Evolutionary conservation across 1,284 basidiomycete species (phyloP).

Genomic region (Cutaneotrichosporon spelunceum): DNA sequence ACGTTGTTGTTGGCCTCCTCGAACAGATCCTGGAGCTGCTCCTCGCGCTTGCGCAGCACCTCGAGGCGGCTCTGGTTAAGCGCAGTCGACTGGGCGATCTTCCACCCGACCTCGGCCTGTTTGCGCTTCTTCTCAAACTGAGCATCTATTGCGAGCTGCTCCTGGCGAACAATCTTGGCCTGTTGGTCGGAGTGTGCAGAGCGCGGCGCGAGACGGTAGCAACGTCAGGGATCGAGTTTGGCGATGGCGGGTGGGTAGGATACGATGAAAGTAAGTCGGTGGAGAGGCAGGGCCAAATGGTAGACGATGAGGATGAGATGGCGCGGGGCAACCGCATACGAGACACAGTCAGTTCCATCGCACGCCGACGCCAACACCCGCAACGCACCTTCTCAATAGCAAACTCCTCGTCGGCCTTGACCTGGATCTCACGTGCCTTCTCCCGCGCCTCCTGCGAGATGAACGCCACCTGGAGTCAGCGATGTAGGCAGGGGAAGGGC

Average conservation of each 20-base stretch:
- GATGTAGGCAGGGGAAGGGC: neutral
- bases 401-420: conserved; percentile 96
- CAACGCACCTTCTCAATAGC: conserved; percentile 82
- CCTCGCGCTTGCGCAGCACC: conserved; percentile 86
- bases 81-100: conserved; percentile 92
- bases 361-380: too few relatives aligned
- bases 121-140: conserved; percentile 92
- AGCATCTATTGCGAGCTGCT: conserved; percentile 84
- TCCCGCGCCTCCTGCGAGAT: conserved; percentile 95
- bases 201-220: too few relatives aligned
- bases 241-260: neutral
- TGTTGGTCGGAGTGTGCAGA: conserved; percentile 44
- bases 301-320: neutral
- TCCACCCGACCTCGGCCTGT: conserved; percentile 84
- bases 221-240: too few relatives aligned
- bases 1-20: conserved; percentile 64
- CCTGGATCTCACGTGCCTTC: conserved; percentile 92
- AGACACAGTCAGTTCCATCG: neutral
- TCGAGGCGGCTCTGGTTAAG: conserved; percentile 94
- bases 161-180: conserved; percentile 94
- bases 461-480: conserved; percentile 70
- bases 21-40: conserved; percentile 88
- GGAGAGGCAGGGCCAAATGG: neutral
- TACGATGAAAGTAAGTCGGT: neutral
- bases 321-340: neutral